Conservation (phyloP, 192 early-diverging fungal genomes). For the Dispira simplex region DNA sequence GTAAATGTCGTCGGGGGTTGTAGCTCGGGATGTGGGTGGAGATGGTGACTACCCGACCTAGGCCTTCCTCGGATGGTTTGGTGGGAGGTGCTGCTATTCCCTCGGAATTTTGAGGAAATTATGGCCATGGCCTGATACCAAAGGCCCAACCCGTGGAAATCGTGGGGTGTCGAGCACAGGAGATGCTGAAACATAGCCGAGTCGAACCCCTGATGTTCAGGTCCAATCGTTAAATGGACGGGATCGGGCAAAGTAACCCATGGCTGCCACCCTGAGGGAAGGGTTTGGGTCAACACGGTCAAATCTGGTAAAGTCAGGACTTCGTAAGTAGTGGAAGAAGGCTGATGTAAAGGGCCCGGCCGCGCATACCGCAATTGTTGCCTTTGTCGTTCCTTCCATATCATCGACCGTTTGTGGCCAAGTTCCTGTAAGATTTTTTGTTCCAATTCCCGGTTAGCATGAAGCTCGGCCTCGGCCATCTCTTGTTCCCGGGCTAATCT, state of each 20-base stretch:
- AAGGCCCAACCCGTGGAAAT: not conserved
- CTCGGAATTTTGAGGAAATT: too few species aligned
- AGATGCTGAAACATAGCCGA: not conserved
- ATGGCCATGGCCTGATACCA: too few species aligned
- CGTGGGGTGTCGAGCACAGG: not conserved
- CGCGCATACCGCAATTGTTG: conserved; percentile 20
- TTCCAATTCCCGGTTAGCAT: conserved; percentile 16
- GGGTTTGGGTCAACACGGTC: conserved; percentile 12
- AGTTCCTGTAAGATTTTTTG: conserved; percentile 24
- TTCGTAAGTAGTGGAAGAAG: too few species aligned
- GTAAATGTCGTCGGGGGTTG: not conserved
- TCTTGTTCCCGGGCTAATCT: not conserved
- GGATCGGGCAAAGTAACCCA: conserved; percentile 15
- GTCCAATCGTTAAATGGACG: conserved; percentile 15
- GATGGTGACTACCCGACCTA: too few species aligned
- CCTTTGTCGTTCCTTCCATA: conserved; percentile 15
- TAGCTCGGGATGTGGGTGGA: not conserved
- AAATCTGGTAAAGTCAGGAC: conserved; percentile 19
- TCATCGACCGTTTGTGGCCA: conserved; percentile 16
- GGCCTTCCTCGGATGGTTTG: too few species aligned
- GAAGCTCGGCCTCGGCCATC: not conserved
- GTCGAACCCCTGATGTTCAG: not conserved
- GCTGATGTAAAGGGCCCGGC: conserved; percentile 22
- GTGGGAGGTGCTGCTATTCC: too few species aligned
- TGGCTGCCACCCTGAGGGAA: conserved; percentile 13